Evolutionary conservation across 352 stramenopile genomes (phyloP), one percentile per base, ranked within the genome.

Genomic region (Phytopythium delawarense): DNA sequence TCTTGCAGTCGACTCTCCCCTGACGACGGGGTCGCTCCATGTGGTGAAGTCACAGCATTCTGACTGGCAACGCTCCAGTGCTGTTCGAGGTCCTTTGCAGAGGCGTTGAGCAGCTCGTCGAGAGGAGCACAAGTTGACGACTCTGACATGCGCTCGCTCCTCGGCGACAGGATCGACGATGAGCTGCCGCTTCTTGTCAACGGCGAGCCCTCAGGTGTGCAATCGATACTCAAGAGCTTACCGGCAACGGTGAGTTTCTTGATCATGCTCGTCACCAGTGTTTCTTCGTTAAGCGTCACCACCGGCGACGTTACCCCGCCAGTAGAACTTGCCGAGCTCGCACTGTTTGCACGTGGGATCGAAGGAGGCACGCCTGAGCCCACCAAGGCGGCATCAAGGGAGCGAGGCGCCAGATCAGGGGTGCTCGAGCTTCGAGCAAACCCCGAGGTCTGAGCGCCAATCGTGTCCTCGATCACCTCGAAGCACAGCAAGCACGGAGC

Each of bases 401-500:
- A n/a, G n/a, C 52, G 52, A 44, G 35, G 34, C 2, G 6, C 7
- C 21, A 59, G n/a, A 5, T 30, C 35, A 7, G 53, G 34, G 1
- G 34, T 59, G 18, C 39, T 50, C 53, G 21, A 39, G 34, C 18
- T 55, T 18, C 44, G 42, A 48, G 64, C n/a, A 13, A 9, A 4
- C 0, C 21, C 12, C 23, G 8, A 2, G 1, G 39, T 4, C 2
- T 35, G 35, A 11, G 50, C 42, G 2, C 75, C 75, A 12, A 71
- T 74, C 48, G 72, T 79, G n/a, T 92, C 82, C 63, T 90, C 71
- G 39, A 92, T 84, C 35, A 91, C 84, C 58, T 92, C 84, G 51
- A 92, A 92, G 60, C 79, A 91, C 16, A 93, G 57, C 61, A 93
- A 59, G 45, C 81, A 90, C 5, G 84, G 84, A 0, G 84, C 81